Evolutionary conservation across 495 filamentous ascomycete genomes (phyloP).

Genomic region (Lasiosphaeria hispida): DNA sequence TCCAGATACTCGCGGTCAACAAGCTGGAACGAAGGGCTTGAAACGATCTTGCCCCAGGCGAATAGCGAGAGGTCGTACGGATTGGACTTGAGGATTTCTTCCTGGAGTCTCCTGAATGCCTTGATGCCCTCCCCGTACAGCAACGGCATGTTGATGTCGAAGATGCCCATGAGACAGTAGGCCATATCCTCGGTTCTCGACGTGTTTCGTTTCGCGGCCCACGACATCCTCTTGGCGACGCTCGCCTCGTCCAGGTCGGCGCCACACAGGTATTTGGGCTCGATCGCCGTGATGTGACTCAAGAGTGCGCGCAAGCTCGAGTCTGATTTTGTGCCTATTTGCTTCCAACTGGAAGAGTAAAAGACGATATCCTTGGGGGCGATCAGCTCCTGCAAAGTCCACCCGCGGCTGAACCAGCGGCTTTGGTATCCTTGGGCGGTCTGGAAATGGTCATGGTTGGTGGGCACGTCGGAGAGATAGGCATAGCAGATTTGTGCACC

Average conservation of each 20-base stretch:
- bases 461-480: slow-evolving; percentile 8
- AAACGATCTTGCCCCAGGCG: slow-evolving; percentile 21
- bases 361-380: background rate
- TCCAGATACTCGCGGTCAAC: background rate
- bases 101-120: background rate
- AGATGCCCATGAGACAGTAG: slow-evolving; percentile 20
- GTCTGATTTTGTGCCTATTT: background rate
- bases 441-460: background rate
- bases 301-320: background rate
- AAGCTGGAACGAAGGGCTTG: background rate
- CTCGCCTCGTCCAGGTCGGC: slow-evolving; percentile 14
- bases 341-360: background rate
- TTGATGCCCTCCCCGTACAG: slow-evolving; percentile 16
- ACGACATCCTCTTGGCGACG: slow-evolving; percentile 30
- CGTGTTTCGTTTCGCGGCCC: slow-evolving; percentile 25
- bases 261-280: slow-evolving; percentile 16
- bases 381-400: slow-evolving; percentile 5
- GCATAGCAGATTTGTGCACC: background rate
- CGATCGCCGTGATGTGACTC: slow-evolving; percentile 19
- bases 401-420: slow-evolving; percentile 10
- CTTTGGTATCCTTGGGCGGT: background rate
- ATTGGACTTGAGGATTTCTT: slow-evolving; percentile 22
- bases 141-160: slow-evolving; percentile 21
- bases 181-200: slow-evolving; percentile 28
- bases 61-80: slow-evolving; percentile 31